Conservation (phyloP, 2,329 filamentous ascomycete genomes). For the Apiospora phragmitis region DNA sequence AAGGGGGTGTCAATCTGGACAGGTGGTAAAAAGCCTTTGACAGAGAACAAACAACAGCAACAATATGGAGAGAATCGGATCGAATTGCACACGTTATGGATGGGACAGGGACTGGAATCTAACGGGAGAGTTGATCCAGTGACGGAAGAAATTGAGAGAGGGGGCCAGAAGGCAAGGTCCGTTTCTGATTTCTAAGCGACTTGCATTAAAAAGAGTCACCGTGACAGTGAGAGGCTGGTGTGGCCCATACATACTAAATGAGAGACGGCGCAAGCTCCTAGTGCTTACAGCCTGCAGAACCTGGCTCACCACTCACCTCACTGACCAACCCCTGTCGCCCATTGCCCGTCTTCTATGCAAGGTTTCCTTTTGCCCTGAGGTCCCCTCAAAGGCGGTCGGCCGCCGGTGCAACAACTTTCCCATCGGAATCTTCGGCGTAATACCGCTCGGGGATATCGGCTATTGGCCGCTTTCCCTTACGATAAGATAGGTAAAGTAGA, state of each 20-base stretch:
- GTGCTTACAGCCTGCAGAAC: background rate
- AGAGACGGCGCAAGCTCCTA: background rate
- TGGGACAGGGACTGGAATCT: background rate
- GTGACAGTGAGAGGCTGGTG: background rate
- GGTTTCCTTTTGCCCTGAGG: background rate
- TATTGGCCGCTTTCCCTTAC: background rate
- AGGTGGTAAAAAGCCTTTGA: background rate
- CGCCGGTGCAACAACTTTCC: background rate
- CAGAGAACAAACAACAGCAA: background rate
- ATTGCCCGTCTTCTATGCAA: background rate
- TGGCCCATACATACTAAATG: background rate
- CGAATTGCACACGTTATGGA: slow-evolving; percentile 1
- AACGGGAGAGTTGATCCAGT: slow-evolving; percentile 13
- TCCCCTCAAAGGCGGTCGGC: background rate
- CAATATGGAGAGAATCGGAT: background rate
- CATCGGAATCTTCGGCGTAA: background rate
- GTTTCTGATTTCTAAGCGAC: slow-evolving; percentile 18
- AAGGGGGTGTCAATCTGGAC: background rate
- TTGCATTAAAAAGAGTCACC: slow-evolving; percentile 8
- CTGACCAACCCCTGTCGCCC: background rate
- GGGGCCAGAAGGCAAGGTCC: slow-evolving; percentile 24
- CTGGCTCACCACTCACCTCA: background rate
- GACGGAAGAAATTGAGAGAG: slow-evolving; percentile 32
- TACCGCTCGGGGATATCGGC: background rate
- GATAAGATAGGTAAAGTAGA: background rate